Evolutionary conservation across 2,329 filamentous ascomycete genomes (phyloP).

Genomic region (Penicillium hesseltinei): DNA sequence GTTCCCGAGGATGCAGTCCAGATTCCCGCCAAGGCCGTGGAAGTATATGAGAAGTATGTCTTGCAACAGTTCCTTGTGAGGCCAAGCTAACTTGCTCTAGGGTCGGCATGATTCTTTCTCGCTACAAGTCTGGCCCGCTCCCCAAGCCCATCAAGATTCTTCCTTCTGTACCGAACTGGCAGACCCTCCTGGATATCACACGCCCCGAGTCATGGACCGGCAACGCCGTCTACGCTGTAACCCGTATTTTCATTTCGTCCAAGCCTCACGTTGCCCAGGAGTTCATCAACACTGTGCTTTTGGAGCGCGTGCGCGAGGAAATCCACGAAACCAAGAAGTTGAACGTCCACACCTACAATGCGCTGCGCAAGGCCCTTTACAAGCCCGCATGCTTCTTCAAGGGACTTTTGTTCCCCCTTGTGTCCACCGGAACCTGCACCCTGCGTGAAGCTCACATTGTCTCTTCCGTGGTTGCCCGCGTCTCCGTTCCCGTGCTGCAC

Average conservation of each 20-base stretch:
- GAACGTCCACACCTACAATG: slow-evolving; percentile 92
- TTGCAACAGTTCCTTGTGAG: background rate
- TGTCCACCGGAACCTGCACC: slow-evolving; percentile 82
- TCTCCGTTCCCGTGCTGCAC: slow-evolving; percentile 87
- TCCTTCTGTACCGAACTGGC: slow-evolving; percentile 88
- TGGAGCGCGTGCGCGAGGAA: slow-evolving; percentile 88
- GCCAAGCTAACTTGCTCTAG: slow-evolving; percentile 43
- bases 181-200: slow-evolving; percentile 81
- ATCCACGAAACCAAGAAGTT: slow-evolving; percentile 93
- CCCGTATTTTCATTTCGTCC: slow-evolving; percentile 84
- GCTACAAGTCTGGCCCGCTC: slow-evolving; percentile 93
- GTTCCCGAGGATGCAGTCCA: slow-evolving; percentile 76
- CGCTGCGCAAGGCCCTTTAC: slow-evolving; percentile 87
- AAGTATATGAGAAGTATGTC: slow-evolving; percentile 82
- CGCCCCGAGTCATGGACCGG: slow-evolving; percentile 74
- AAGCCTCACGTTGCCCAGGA: slow-evolving; percentile 76
- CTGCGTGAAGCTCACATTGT: slow-evolving; percentile 90
- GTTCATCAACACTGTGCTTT: slow-evolving; percentile 81
- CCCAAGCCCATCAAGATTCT: slow-evolving; percentile 98
- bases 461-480: slow-evolving; percentile 76
- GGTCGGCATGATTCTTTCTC: slow-evolving; percentile 81
- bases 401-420: slow-evolving; percentile 86
- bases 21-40: slow-evolving; percentile 84
- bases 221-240: slow-evolving; percentile 83
- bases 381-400: slow-evolving; percentile 97